Conservation (phyloP, 345 rosid species). For the Combretum micranthum region DNA sequence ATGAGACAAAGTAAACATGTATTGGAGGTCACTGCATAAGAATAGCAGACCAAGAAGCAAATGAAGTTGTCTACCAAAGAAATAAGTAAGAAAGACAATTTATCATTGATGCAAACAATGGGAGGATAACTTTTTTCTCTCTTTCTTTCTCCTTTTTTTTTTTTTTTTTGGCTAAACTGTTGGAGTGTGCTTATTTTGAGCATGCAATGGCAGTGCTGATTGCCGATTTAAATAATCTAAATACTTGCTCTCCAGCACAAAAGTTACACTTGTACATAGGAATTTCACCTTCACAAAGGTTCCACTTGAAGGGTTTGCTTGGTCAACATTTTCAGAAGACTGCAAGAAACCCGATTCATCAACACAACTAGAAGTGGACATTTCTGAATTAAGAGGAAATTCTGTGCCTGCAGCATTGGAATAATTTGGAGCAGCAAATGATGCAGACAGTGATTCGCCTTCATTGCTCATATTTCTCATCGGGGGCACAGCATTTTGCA, state of each 20-base stretch:
- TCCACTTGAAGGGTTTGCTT: constrained; percentile 32
- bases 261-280: not conserved
- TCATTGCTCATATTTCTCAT: constrained; percentile 30
- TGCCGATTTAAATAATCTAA: not conserved
- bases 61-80: too few species aligned
- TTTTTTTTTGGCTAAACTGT: too few species aligned
- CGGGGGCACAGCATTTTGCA: constrained; percentile 34
- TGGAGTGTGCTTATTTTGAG: too few species aligned
- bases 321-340: constrained; percentile 42
- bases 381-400: constrained; percentile 31
- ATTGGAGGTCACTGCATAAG: too few species aligned
- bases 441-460: constrained; percentile 23
- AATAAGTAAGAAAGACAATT: too few species aligned
- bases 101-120: too few species aligned
- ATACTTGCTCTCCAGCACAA: not conserved
- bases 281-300: constrained; percentile 44
- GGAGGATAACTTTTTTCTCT: too few species aligned
- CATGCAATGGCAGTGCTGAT: too few species aligned
- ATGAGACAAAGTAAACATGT: too few species aligned
- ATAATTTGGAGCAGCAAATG: constrained; percentile 31
- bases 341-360: constrained; percentile 47
- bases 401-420: constrained; percentile 26
- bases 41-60: too few species aligned
- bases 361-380: constrained; percentile 45
- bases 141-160: too few species aligned